phyloP scores from a whole-genome alignment of 2,329 filamentous ascomycete species.

The Zasmidium citrigriseum region DNA sequence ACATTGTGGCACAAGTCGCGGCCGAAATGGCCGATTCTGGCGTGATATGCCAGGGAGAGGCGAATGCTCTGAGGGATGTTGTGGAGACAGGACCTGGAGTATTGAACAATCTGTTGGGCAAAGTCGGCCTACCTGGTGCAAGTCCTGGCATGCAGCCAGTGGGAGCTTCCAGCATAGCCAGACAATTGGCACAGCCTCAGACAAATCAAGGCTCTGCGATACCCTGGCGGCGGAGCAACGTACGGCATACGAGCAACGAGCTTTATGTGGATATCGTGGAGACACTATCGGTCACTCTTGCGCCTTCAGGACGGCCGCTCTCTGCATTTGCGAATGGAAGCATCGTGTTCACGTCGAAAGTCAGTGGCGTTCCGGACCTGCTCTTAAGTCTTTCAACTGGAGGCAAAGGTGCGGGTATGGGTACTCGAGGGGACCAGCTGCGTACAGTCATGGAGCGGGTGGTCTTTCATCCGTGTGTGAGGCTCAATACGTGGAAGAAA shows the following conservation, averaged over 20 bases:
- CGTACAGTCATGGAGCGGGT: constrained; percentile 72
- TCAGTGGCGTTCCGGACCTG: constrained; percentile 93
- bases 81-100: constrained; percentile 84
- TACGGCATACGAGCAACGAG: constrained; percentile 94
- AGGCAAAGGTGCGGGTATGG: constrained; percentile 75
- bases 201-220: constrained; percentile 54
- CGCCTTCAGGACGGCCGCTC: constrained; percentile 84
- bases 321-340: constrained; percentile 87
- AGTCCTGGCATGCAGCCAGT: constrained; percentile 28
- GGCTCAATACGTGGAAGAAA: constrained; percentile 86
- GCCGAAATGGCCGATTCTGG: constrained; percentile 97
- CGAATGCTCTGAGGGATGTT: constrained; percentile 85
- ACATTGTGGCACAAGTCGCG: constrained; percentile 89
- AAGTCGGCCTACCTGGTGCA: constrained; percentile 75
- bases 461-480: constrained; percentile 94
- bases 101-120: constrained; percentile 84
- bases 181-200: constrained; percentile 23
- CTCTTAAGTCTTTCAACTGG: constrained; percentile 76
- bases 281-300: constrained; percentile 81
- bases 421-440: constrained; percentile 45
- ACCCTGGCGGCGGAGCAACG: constrained; percentile 88
- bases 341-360: constrained; percentile 91
- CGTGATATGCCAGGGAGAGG: constrained; percentile 84
- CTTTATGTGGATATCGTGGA: constrained; percentile 96
- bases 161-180: constrained; percentile 18